These are phyloP conservation scores for Boletus sp. DNA, from an alignment of 768 basidiomycete species.

Conservation along the genomic window DNA sequence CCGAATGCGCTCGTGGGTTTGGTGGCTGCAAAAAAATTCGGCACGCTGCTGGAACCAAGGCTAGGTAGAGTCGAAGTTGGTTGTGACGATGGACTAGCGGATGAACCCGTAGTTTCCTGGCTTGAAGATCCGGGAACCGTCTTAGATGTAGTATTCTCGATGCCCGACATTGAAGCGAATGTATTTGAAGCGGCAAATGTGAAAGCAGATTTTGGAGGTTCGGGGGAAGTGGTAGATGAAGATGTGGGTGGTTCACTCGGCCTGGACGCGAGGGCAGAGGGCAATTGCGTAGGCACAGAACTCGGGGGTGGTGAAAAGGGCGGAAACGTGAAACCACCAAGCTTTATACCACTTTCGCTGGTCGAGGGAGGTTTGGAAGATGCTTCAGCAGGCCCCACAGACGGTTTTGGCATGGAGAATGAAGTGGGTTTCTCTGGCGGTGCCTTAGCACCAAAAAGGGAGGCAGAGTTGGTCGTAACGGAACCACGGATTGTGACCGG, in stretches of 20 bases:
- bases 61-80: conserved; percentile 11
- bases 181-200: conserved; percentile 18
- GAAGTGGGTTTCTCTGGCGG: conserved; percentile 16
- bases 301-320: conserved; percentile 20
- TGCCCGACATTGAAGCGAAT: conserved; percentile 1
- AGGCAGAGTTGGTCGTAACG: conserved; percentile 7
- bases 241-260: conserved; percentile 12
- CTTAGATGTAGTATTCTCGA: conserved; percentile 8
- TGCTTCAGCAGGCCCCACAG: conserved; percentile 22
- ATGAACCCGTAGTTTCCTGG: conserved; percentile 11
- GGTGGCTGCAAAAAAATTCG: conserved; percentile 22
- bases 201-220: conserved; percentile 31
- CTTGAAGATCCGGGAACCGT: conserved; percentile 1
- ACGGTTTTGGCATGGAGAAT: conserved; percentile 35
- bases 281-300: conserved; percentile 6
- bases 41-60: conserved; percentile 15
- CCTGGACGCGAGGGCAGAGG: conserved; percentile 18
- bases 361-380: conserved; percentile 9
- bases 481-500: background rate
- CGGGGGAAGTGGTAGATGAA: conserved; percentile 12
- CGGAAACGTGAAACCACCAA: conserved; percentile 26
- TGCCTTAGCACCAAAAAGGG: conserved; percentile 11
- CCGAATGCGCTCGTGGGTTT: conserved; percentile 19
- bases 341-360: conserved; percentile 18
- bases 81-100: conserved; percentile 3